Conservation (phyloP, 2,329 filamentous ascomycete genomes). For the Aspergillus spinulosporus region DNA sequence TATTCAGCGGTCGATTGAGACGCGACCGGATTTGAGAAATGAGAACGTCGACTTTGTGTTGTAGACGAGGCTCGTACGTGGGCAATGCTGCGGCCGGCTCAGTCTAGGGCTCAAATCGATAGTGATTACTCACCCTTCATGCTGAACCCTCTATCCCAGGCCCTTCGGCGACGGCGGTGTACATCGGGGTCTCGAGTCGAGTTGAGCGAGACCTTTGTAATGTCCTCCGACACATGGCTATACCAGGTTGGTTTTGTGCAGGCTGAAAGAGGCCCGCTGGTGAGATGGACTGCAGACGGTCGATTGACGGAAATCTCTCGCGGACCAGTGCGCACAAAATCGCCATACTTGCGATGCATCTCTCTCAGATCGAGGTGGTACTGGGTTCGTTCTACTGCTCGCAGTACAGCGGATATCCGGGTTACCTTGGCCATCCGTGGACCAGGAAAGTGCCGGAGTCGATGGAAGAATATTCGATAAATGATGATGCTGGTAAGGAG, state of each 20-base stretch:
- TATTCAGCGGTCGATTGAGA: constrained; percentile 20
- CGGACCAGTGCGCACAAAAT: constrained; percentile 31
- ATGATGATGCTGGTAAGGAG: constrained; percentile 7
- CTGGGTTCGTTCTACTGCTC: constrained; percentile 27
- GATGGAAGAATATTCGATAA: constrained; percentile 24
- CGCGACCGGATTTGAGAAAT: constrained; percentile 3
- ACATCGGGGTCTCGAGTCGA: constrained; percentile 14
- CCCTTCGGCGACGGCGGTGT: constrained; percentile 17
- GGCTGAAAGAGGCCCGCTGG: constrained; percentile 16
- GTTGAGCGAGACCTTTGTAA: constrained; percentile 14
- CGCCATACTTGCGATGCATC: constrained; percentile 37
- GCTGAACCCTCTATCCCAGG: constrained; percentile 16
- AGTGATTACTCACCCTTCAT: constrained; percentile 12
- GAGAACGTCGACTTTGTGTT: constrained; percentile 5
- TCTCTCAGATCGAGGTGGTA: constrained; percentile 33
- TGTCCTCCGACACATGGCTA: constrained; percentile 16
- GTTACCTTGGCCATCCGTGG: constrained; percentile 22
- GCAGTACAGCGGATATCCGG: constrained; percentile 28
- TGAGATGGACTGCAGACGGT: constrained; percentile 14
- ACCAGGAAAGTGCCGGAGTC: constrained; percentile 22
- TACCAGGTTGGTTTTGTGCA: constrained; percentile 23
- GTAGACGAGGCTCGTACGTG: constrained; percentile 1
- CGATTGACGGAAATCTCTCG: constrained; percentile 24
- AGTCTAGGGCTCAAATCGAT: neutral
- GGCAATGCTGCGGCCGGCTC: neutral